A percentile compares a stretch with the other conserved stretches of the same genome.
These are phyloP conservation scores for Solanum tacnaense DNA, from an alignment of 257 asterid genomes.

Conservation along the genomic window DNA sequence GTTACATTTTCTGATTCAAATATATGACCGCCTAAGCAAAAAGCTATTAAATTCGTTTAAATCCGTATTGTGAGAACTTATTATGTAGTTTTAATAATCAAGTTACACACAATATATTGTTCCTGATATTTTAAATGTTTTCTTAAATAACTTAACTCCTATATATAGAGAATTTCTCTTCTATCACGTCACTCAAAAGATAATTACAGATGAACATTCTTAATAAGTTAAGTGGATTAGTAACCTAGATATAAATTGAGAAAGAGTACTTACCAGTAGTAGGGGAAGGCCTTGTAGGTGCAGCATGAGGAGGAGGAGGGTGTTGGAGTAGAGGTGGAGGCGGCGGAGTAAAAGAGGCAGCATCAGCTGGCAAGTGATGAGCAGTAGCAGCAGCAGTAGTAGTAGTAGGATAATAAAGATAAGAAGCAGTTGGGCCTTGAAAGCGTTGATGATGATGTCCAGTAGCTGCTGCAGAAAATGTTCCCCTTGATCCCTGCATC, in stretches of 20 bases:
- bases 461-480: constrained; percentile 34
- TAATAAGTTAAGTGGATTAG: not conserved
- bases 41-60: not conserved
- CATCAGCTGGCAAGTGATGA: constrained; percentile 28
- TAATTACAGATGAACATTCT: not conserved
- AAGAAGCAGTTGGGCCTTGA: constrained; percentile 47
- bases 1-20: not conserved
- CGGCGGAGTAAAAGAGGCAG: constrained; percentile 28
- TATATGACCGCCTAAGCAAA: not conserved
- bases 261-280: constrained; percentile 33
- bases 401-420: constrained; percentile 55
- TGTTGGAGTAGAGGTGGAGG: constrained; percentile 34
- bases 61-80: not conserved
- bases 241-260: not conserved
- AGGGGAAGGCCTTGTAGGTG: constrained; percentile 43
- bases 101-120: not conserved
- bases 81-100: not conserved
- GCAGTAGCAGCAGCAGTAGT: not conserved
- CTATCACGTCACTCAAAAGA: not conserved
- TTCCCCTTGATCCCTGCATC: constrained; percentile 46
- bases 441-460: constrained; percentile 27
- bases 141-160: not conserved
- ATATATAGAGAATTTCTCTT: not conserved
- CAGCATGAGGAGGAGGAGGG: not conserved
- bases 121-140: not conserved